Base-by-base conservation (phyloP, 768 basidiomycete genomes). In the Panus rudis region DNA sequence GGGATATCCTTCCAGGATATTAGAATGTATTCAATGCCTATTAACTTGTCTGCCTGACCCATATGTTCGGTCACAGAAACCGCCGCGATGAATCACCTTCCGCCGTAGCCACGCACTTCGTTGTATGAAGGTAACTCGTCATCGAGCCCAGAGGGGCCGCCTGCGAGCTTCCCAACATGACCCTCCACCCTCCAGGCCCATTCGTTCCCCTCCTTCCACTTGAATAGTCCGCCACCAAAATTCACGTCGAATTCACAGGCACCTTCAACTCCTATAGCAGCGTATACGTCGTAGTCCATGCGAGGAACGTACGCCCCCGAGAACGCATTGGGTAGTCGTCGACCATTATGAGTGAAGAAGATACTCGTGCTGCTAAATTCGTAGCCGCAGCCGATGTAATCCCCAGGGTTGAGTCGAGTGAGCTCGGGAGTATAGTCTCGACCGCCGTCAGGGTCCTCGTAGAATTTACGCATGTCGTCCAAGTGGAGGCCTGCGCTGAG, bases 381-480 rank as follows among this genome's bases (percentile, higher is more conserved):
- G 58, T 79, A 82, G 2, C 80, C 83, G 41, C 79, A 81, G 2
- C 83, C 81, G 22, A 84, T 52, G 6, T 64, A 73, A 57, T 81
- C 76, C 1, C 75, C 77, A 6, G 67, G 52, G 16, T 16, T 30
- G 39, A 75, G 63, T 40, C 49, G 60, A 20, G 48, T 54, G 20
- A 64, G 57, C 14, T 41, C 32, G 12, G 58, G 55, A 30, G 59
- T 61, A 58, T 76, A 84, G 51, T 79, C 76, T 1, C 76, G 71
- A 10, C 81, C 82, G 14, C 81, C 82, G 35, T 76, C 66, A 2
- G 78, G 63, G 52, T 81, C 79, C 52, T 83, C 81, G 46, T 78
- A 84, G 67, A 84, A 84, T 59, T 83, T 84, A 55, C 78, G 72
- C 54, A 80, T 64, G 60, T 84, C 82, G 54, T 84, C 83, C 25